A percentile compares a stretch with the other conserved stretches of the same genome.
Conservation (phyloP, 2,329 filamentous ascomycete genomes). For the Juglanconis juglandina region DNA sequence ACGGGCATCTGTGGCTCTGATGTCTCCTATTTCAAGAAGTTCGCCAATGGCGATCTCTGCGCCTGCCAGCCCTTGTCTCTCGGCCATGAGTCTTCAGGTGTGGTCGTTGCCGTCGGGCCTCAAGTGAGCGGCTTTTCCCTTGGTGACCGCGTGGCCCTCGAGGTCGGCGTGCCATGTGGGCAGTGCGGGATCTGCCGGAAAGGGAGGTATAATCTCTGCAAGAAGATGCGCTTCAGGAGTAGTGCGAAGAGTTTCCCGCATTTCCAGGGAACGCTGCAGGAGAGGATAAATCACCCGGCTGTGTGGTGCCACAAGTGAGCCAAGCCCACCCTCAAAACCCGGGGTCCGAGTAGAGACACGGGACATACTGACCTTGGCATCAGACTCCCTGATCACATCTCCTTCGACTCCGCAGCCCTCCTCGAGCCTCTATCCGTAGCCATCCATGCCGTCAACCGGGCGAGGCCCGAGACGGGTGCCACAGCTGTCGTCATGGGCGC, state of each 20-base stretch:
- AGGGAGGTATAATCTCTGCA: constrained; percentile 61
- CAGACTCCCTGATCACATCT: constrained; percentile 56
- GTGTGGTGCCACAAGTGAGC: constrained; percentile 60
- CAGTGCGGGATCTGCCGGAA: constrained; percentile 48
- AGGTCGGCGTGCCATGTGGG: constrained; percentile 54
- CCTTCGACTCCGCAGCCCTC: constrained; percentile 57
- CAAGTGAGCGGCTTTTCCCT: constrained; percentile 49
- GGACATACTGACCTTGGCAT: constrained; percentile 18
- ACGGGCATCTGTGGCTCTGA: constrained; percentile 70
- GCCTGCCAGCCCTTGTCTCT: constrained; percentile 63
- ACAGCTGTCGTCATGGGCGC: constrained; percentile 63
- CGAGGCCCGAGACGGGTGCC: constrained; percentile 48
- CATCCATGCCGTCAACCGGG: constrained; percentile 58
- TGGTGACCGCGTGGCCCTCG: constrained; percentile 57
- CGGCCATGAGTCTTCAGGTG: constrained; percentile 60
- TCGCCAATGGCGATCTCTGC: constrained; percentile 67
- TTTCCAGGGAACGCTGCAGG: constrained; percentile 60
- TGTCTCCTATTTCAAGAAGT: constrained; percentile 69
- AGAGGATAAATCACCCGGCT: constrained; percentile 60
- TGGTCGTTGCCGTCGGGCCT: constrained; percentile 54
- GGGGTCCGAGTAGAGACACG: background rate
- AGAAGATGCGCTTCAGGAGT: constrained; percentile 59
- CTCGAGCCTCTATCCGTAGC: constrained; percentile 61
- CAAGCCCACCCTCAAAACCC: background rate
- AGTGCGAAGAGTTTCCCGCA: constrained; percentile 62